Evolutionary conservation across 805 yeast species (phyloP), one percentile per base, ranked within the genome.

Genomic region (Candida michaelii): DNA sequence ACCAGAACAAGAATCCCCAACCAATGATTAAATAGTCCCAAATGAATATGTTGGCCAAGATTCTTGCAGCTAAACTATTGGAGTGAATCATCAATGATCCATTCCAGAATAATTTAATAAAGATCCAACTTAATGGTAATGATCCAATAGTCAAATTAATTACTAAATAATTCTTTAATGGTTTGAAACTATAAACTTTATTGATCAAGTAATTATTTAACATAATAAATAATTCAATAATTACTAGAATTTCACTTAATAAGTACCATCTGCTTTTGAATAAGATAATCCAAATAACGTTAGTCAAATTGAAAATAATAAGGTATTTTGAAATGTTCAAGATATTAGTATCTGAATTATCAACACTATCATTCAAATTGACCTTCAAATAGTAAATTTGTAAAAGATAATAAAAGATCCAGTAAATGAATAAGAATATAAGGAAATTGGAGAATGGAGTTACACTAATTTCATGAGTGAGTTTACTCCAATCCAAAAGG

Each of bases 21-120:
- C 95, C 91, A 34, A 82, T 77, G 27, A 85, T 45, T 49, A 87
- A 68, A 65, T 84, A 83, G 58, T 79, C 82, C 95, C 95, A 88
- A 55, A 87, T 77, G 49, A 84, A 70, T 25, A 86, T 59, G 60
- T 87, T 86, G 40, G 91, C 87, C 16, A 86, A 47, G 39, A 87
- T 63, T 45, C 95, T 73, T 12, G 88, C 80, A 15, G 76, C 63
- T n/a, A 83, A 60, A 45, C 65, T 58, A 52, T 76, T 74, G 42
- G 84, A 77, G 46, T 82, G 85, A 65, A 82, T 77, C 58, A 83
- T 59, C 21, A 83, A 83, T 1, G 95, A 89, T 35, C 95, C 95
- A 56, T 84, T 85, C 95, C 95, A 88, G 69, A 86, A 84, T 29
- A 87, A 58, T 17, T 81, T 82, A 55, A 80, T 85, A 45, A 84